Base-by-base conservation (phyloP, 1,139 yeast genomes). In the Blastobotrys ciferrii region DNA sequence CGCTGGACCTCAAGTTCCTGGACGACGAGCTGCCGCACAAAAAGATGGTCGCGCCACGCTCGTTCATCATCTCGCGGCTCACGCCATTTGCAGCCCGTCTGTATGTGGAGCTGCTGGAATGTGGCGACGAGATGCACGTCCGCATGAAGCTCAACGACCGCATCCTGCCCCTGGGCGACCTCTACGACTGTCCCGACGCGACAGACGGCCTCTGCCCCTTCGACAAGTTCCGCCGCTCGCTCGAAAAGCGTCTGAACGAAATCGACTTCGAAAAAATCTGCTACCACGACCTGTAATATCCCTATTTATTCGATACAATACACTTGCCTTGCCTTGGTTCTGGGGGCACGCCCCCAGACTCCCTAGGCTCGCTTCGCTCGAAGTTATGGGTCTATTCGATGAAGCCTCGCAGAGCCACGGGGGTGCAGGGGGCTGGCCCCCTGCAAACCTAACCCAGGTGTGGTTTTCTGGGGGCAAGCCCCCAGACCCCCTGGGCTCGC, bases 71-170 rank as follows among this genome's bases (percentile, higher is more conserved):
- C 4, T 70, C 75, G 20, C 56, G 75, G 12, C 57, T 73, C 42
- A 66, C 71, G 1, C 76, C 76, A 13, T 72, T 73, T 54, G 75
- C 73, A 3, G 76, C 76, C 0, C 61, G 73, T 4, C 56, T 72
- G 28, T 63, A 57, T 46, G 66, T 71, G 14, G 76, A 72, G 51
- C 57, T 73, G 12, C 58, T 73, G n/a, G 62, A 60, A 32, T 70
- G 73, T 53, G 66, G 59, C 18, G 36, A 49, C 4, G 55, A 59
- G 15, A 40, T 45, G 42, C 60, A 56, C 52, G 64, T 69, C 32
- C 66, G 75, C 30, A 48, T 71, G 43, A 64, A 66, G 51, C 62
- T 72, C 28, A 72, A 73, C 55, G 66, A 68, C 55, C 63, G 75
- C 23, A 65, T 73, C 7, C 52, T 72, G 31, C 75, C 76, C 1